Conservation (phyloP, 192 early-diverging fungal genomes). For the Podila clonocystis region DNA sequence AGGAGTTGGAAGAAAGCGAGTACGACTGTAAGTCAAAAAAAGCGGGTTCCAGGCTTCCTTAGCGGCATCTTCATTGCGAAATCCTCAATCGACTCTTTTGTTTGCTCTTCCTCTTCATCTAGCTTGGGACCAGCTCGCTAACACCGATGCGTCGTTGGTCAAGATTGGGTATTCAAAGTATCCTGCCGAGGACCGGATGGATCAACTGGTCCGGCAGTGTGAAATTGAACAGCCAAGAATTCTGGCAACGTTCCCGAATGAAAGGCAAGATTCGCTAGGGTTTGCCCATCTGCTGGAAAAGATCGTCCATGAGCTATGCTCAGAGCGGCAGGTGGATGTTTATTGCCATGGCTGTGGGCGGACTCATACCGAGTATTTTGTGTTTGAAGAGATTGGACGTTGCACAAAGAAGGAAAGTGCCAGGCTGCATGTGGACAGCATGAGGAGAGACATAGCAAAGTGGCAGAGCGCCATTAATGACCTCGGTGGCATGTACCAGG, state of each 20-base stretch:
- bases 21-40: neutral
- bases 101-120: neutral
- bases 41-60: neutral
- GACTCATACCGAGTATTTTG: neutral
- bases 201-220: neutral
- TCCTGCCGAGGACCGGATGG: neutral
- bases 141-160: neutral
- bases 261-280: neutral
- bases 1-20: neutral
- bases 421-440: no score
- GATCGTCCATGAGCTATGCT: neutral
- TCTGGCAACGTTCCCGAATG: neutral
- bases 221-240: neutral
- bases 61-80: no score
- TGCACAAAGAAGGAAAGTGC: no score
- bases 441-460: no score
- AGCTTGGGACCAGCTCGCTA: neutral
- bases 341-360: neutral
- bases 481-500: no score
- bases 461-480: no score
- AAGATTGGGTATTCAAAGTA: neutral
- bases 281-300: neutral
- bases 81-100: neutral
- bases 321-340: neutral
- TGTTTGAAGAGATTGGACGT: neutral